These are phyloP conservation scores for Sisymbrium irio DNA, from an alignment of 345 rosid genomes.

Conservation along the genomic window DNA sequence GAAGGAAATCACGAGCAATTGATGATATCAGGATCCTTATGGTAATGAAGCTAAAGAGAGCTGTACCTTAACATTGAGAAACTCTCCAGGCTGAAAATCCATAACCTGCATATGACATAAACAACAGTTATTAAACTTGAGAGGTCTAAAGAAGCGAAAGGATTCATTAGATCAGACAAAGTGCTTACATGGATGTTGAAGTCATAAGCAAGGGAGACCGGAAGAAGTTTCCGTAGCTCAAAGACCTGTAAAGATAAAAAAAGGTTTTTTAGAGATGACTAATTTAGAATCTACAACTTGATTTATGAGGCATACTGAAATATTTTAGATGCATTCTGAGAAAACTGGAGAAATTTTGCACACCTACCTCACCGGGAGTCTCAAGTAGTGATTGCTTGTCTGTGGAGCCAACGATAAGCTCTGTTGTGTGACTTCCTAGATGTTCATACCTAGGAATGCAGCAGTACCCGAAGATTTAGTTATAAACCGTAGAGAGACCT, in stretches of 20 bases:
- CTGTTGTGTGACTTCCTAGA: conserved; percentile 49
- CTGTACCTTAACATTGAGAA: conserved; percentile 79
- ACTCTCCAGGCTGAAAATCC: conserved; percentile 96
- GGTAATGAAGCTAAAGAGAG: neutral
- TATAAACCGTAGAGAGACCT: neutral
- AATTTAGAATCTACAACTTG: neutral
- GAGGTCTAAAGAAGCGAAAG: conserved; percentile 12
- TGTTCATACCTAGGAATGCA: conserved; percentile 50
- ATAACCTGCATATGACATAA: conserved; percentile 54
- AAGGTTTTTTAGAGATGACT: neutral
- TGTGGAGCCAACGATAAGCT: conserved; percentile 70
- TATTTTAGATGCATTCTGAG: neutral
- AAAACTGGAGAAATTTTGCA: conserved; percentile 7
- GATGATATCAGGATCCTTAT: neutral
- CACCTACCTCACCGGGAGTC: conserved; percentile 81
- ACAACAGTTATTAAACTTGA: conserved; percentile 18
- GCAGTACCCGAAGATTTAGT: neutral
- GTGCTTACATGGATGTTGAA: conserved; percentile 86
- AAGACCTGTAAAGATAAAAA: conserved; percentile 51
- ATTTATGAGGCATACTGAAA: neutral
- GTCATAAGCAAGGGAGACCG: conserved; percentile 61
- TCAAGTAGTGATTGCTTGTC: conserved; percentile 85
- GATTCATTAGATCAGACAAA: conserved; percentile 7
- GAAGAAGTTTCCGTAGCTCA: conserved; percentile 89
- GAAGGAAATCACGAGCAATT: neutral